Base-by-base conservation (phyloP, 192 early-diverging fungal genomes). In the Rhizophagus sp. region DNA sequence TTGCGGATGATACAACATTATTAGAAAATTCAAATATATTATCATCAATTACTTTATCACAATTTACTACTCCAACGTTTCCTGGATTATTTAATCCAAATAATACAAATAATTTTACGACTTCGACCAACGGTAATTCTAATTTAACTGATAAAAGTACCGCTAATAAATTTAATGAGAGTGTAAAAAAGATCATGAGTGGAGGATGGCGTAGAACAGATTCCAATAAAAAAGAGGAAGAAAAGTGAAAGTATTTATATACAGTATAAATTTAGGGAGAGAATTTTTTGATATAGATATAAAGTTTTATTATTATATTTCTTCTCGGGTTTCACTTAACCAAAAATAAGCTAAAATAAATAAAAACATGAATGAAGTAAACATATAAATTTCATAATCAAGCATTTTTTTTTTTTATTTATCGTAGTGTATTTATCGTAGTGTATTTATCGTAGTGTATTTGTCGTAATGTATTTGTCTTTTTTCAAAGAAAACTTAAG, bases 11-110 rank as follows among this genome's bases (percentile, higher is more conserved):
- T 73, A 79, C 84, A 10, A 84, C 81, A 24, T 52, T 91, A 22
- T 61, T 69, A 8, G 84, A 88, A 62, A 89, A 86, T 61, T 87
- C 89, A 2, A 57, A 78, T 15, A 81, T 88, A 27, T 75, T 91
- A 81, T 83, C 87, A 39, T 79, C 49, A 62, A 49, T 79, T 34
- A 69, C 33, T 12, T 25, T 63, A 63, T 63, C 57, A 63, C n/a
- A 36, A 67, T 67, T n/a, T 50, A 69, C n/a, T 4, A 24, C 78
- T 11, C 36, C 24, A 49, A 62, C 66, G 12, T 64, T 76, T 66
- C 75, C 75, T 12, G 65, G 25, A 33, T 63, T 77, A n/a, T 36
- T 77, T 27, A 62, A 27, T 34, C 47, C 76, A 41, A 76, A 17
- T 49, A 49, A 77, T 52, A 3, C 47, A 17, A 25, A 33, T 41